phyloP scores from a whole-genome alignment of 202 grass and related monocot species.

The Eragrostis tef region DNA sequence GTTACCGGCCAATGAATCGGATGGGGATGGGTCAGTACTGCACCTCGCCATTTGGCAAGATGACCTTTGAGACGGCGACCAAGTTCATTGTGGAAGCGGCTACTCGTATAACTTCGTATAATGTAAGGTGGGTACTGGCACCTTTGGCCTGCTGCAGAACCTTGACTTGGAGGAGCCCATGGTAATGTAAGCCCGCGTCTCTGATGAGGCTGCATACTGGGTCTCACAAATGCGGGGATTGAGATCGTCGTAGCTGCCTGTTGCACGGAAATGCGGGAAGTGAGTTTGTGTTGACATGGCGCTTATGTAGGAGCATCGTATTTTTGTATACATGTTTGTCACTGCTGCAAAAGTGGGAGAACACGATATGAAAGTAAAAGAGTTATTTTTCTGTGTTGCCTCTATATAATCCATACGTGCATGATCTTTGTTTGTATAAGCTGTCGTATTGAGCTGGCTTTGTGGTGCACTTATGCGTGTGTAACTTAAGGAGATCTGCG shows the following conservation, averaged over 20 bases:
- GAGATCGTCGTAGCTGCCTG: background rate
- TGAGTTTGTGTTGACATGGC: background rate
- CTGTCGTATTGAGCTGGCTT: no score
- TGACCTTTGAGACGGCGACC: conserved; percentile 85
- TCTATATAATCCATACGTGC: background rate
- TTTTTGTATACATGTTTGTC: background rate
- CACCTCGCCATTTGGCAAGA: conserved; percentile 89
- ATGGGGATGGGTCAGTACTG: conserved; percentile 63
- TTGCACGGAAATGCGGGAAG: background rate
- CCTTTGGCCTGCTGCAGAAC: conserved; percentile 77
- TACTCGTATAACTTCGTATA: no score
- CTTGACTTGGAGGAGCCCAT: conserved; percentile 20
- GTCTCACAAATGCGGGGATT: background rate
- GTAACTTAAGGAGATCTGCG: no score
- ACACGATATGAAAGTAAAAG: background rate
- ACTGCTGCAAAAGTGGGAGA: background rate
- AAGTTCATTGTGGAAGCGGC: conserved; percentile 87
- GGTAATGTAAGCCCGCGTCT: background rate
- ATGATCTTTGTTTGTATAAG: no score
- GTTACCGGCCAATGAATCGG: conserved; percentile 76
- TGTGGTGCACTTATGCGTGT: no score
- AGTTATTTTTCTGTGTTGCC: background rate
- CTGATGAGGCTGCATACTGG: background rate
- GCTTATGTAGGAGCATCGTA: background rate
- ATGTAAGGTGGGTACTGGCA: conserved; percentile 82